Evolutionary conservation across 164 flowering plant species (phyloP).

Genomic region (Berberis thunbergii): DNA sequence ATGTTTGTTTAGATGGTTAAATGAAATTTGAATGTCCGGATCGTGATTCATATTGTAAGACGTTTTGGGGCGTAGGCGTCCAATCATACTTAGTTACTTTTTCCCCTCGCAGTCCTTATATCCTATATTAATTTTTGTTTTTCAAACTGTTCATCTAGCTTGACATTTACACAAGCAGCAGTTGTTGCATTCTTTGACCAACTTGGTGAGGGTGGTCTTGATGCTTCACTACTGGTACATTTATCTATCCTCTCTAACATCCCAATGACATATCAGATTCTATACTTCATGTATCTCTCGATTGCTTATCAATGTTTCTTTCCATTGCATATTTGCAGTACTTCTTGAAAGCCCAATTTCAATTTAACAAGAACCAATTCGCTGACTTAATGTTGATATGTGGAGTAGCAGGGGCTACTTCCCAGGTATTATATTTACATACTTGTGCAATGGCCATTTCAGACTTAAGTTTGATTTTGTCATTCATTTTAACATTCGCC

Average conservation of each 20-base stretch:
- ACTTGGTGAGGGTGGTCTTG: constrained; percentile 58
- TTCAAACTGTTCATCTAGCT: constrained; percentile 30
- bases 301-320: background rate
- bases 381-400: constrained; percentile 69
- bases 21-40: too few relatives aligned
- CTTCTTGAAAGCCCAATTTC: constrained; percentile 73
- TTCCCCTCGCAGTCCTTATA: background rate
- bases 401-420: constrained; percentile 48
- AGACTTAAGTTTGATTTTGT: background rate
- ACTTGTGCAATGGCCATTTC: background rate
- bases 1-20: background rate
- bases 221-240: constrained; percentile 52
- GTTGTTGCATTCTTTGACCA: constrained; percentile 56
- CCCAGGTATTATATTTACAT: constrained; percentile 44
- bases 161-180: constrained; percentile 58
- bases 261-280: too few relatives aligned
- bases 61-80: background rate
- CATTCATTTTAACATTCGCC: background rate
- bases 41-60: background rate
- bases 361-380: constrained; percentile 76
- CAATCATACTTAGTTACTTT: background rate
- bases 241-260: background rate
- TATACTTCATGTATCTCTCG: background rate
- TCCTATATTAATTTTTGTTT: background rate
- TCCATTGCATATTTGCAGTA: constrained; percentile 43